These are phyloP conservation scores for Periconia macrospinosa DNA, from an alignment of 2,329 filamentous ascomycete genomes.

Conservation along the genomic window DNA sequence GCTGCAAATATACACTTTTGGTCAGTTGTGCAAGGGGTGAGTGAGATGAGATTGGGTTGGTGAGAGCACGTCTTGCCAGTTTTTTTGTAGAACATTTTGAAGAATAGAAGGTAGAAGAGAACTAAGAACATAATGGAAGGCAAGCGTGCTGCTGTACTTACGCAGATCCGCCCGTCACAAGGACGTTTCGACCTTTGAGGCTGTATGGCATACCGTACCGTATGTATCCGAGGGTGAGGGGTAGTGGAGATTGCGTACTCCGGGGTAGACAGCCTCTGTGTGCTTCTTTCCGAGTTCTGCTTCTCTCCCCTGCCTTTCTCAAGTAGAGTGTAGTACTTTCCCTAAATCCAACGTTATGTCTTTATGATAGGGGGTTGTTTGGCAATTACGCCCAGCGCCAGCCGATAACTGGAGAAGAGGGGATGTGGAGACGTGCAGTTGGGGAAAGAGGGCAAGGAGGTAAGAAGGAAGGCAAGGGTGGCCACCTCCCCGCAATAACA, in stretches of 20 bases:
- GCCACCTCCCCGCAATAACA: not conserved
- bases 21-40: too few relatives aligned
- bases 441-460: too few relatives aligned
- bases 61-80: too few relatives aligned
- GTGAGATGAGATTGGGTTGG: too few relatives aligned
- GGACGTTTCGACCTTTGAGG: slow-evolving; percentile 63
- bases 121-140: not conserved
- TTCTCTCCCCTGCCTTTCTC: too few relatives aligned
- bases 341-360: not conserved
- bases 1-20: slow-evolving; percentile 39
- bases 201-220: slow-evolving; percentile 60
- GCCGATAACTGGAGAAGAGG: too few relatives aligned
- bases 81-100: too few relatives aligned
- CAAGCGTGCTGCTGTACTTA: slow-evolving; percentile 35
- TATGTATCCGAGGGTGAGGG: too few relatives aligned
- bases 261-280: too few relatives aligned
- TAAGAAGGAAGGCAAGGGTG: not conserved
- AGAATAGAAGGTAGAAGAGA: not conserved
- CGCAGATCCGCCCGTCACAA: slow-evolving; percentile 67
- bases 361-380: not conserved
- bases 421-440: not conserved
- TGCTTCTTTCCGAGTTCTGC: too few relatives aligned
- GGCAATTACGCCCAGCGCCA: too few relatives aligned
- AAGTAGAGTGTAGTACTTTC: not conserved
- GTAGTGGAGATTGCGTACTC: not conserved